Evolutionary conservation across 2,329 filamentous ascomycete genomes (phyloP).

Genomic region (Claviceps lovelessii): DNA sequence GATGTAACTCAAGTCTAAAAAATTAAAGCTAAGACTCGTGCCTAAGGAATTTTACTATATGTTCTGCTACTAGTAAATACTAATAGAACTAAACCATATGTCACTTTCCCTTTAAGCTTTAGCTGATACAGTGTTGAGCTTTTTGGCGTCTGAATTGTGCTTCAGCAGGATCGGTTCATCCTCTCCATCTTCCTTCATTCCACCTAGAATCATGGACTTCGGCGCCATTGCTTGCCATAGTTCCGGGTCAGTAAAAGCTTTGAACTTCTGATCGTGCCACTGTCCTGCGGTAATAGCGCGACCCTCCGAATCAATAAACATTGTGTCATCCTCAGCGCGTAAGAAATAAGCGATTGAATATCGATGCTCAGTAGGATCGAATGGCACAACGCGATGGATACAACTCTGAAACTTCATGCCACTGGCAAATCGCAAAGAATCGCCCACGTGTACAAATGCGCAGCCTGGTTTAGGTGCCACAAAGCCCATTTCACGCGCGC

Average conservation of each 20-base stretch:
- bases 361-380: conserved; percentile 36
- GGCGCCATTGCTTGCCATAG: conserved; percentile 32
- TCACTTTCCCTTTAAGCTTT: not conserved
- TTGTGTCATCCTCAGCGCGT: conserved; percentile 39
- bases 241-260: conserved; percentile 31
- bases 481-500: conserved; percentile 34
- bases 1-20: no score
- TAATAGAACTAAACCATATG: no score
- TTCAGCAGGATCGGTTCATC: conserved; percentile 6
- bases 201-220: conserved; percentile 33
- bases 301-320: conserved; percentile 41
- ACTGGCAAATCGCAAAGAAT: conserved; percentile 41
- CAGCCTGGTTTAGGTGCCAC: conserved; percentile 35
- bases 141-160: not conserved
- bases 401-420: conserved; percentile 39
- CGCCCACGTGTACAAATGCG: conserved; percentile 44
- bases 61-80: no score
- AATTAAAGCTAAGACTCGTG: no score
- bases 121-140: not conserved
- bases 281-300: conserved; percentile 36
- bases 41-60: no score
- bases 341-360: conserved; percentile 47
- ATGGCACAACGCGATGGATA: conserved; percentile 43
- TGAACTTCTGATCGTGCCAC: conserved; percentile 42
- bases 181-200: conserved; percentile 30